These are phyloP conservation scores for Pythium coloratum DNA, from an alignment of 352 stramenopile genomes.

Conservation along the genomic window DNA sequence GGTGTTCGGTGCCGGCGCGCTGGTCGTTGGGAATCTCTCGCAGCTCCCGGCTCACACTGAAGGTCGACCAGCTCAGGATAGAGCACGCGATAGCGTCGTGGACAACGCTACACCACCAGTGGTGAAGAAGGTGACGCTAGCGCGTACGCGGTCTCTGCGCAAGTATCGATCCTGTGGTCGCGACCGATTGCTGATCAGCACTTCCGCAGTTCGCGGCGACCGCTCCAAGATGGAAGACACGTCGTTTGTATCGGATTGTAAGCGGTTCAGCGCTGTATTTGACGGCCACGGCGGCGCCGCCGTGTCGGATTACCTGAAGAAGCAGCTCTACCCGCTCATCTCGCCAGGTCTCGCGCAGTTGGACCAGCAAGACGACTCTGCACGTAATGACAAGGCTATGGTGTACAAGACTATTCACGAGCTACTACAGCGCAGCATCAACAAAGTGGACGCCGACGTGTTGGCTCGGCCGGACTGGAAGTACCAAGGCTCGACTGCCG, in stretches of 20 bases:
- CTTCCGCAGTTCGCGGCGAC: conserved; percentile 69
- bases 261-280: conserved; percentile 81
- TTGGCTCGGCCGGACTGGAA: conserved; percentile 73
- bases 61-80: neutral
- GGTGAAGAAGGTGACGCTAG: conserved; percentile 8
- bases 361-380: conserved; percentile 34
- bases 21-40: neutral
- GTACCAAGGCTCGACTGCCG: conserved; percentile 75
- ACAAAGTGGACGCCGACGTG: conserved; percentile 61
- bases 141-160: conserved; percentile 10
- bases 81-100: neutral
- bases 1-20: conserved; percentile 22
- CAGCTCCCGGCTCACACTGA: neutral
- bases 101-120: neutral
- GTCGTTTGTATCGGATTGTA: conserved; percentile 76
- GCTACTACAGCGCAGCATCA: conserved; percentile 45
- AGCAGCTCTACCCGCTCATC: conserved; percentile 59
- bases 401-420: conserved; percentile 36
- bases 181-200: conserved; percentile 56
- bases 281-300: conserved; percentile 77
- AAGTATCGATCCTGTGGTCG: conserved; percentile 20
- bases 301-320: conserved; percentile 67
- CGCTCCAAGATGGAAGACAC: conserved; percentile 84
- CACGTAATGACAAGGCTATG: conserved; percentile 28
- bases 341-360: conserved; percentile 45